Percentiles rank a stretch among this genome's conserved stretches.
phyloP scores from a whole-genome alignment of 2,329 filamentous ascomycete species.

The Nigrograna mackinnonii region DNA sequence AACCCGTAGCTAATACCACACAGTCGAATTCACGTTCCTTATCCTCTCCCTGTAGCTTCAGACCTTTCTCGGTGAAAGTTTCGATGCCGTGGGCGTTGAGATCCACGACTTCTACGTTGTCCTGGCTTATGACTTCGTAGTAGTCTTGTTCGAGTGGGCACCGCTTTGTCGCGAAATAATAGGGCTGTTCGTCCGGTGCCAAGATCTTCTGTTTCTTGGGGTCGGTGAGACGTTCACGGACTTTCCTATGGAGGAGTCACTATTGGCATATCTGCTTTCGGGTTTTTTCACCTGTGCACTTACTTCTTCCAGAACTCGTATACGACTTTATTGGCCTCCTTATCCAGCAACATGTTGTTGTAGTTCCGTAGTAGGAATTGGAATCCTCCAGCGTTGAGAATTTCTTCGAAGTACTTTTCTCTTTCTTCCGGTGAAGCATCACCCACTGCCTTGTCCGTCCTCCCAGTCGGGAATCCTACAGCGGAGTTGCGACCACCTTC shows the following conservation, averaged over 20 bases:
- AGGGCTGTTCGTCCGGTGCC: slow-evolving; percentile 43
- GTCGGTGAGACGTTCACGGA: slow-evolving; percentile 40
- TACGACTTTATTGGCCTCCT: slow-evolving; percentile 42
- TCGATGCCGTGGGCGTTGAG: slow-evolving; percentile 44
- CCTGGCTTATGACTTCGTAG: slow-evolving; percentile 42
- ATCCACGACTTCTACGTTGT: slow-evolving; percentile 54
- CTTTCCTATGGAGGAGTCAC: too few species aligned
- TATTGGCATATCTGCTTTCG: too few species aligned
- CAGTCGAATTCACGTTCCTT: slow-evolving; percentile 56
- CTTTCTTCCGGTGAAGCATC: slow-evolving; percentile 19
- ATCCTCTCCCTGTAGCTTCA: slow-evolving; percentile 53
- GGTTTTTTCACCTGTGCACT: too few species aligned
- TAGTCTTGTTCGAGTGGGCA: slow-evolving; percentile 42
- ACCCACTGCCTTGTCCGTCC: slow-evolving; percentile 9
- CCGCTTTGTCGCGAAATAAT: slow-evolving; percentile 47
- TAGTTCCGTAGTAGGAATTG: slow-evolving; percentile 37
- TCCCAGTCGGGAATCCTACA: slow-evolving; percentile 21
- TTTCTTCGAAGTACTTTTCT: slow-evolving; percentile 14
- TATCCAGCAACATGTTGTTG: slow-evolving; percentile 35
- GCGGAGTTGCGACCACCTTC: slow-evolving; percentile 10
- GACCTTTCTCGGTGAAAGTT: slow-evolving; percentile 51
- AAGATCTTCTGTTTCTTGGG: slow-evolving; percentile 43
- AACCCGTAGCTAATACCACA: slow-evolving; percentile 53
- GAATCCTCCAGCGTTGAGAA: slow-evolving; percentile 45
- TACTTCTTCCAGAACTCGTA: slow-evolving; percentile 56